Conservation (phyloP, 129 eudicot genomes). For the carrot (Daucus carota) region DNA sequence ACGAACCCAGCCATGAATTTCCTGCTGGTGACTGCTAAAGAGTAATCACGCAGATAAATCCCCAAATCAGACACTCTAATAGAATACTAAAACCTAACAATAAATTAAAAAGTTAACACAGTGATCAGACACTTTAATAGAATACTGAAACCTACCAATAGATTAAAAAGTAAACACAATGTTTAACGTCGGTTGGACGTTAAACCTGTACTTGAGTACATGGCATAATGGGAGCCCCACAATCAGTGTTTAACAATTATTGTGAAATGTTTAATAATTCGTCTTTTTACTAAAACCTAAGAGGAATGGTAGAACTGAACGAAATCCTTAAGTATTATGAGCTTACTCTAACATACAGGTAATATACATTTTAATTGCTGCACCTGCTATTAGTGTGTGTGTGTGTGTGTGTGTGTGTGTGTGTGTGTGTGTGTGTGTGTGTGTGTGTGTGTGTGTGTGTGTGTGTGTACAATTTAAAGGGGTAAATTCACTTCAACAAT, state of each 20-base stretch:
- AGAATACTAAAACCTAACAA: neutral
- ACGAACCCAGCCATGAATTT: slow-evolving; percentile 90
- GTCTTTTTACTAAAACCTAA: neutral
- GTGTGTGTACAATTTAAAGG: neutral
- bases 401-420: no score
- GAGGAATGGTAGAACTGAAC: neutral
- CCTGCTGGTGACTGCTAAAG: slow-evolving; percentile 65
- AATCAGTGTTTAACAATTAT: neutral
- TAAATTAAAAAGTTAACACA: neutral
- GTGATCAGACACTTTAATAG: neutral
- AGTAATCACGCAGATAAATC: slow-evolving; percentile 11
- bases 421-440: no score
- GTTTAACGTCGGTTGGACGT: neutral
- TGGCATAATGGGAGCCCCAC: neutral
- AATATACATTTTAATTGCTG: neutral
- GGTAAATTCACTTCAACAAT: neutral
- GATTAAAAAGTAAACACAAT: neutral
- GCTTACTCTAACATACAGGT: neutral
- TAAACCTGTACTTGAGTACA: neutral
- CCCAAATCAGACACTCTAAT: neutral
- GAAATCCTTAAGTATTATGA: neutral
- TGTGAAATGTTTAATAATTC: neutral
- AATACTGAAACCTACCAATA: neutral
- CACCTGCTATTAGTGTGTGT: neutral
- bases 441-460: no score